phyloP scores from a whole-genome alignment of 148 eudicot species.

The Rhododendron henanense region DNA sequence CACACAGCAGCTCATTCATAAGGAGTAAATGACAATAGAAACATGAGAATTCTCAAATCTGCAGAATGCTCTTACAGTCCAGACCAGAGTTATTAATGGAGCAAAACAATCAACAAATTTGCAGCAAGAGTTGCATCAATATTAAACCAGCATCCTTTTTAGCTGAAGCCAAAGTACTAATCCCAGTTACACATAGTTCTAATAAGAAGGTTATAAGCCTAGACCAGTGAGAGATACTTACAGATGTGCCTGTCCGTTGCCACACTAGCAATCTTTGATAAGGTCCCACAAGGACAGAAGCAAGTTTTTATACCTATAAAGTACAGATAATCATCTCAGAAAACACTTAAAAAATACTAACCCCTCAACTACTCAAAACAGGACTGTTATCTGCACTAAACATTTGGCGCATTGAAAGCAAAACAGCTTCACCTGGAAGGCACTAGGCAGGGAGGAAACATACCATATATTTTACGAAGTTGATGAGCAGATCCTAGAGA shows the following conservation, averaged over 20 bases:
- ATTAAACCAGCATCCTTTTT: neutral
- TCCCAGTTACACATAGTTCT: neutral
- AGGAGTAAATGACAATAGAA: neutral
- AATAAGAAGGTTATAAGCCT: neutral
- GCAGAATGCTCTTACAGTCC: neutral
- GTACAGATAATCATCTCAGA: slow-evolving; percentile 13
- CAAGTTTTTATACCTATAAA: slow-evolving; percentile 79
- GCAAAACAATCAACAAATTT: neutral
- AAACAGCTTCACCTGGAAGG: neutral
- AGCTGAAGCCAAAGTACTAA: neutral
- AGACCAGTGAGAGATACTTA: slow-evolving; percentile 41
- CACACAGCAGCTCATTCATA: neutral
- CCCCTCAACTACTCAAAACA: slow-evolving; percentile 1
- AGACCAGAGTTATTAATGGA: neutral
- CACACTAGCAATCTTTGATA: slow-evolving; percentile 76
- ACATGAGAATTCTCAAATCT: neutral
- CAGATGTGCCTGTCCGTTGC: slow-evolving; percentile 66
- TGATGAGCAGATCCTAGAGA: neutral
- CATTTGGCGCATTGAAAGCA: neutral
- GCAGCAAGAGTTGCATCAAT: neutral
- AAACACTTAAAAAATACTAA: neutral
- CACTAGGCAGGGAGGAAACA: neutral
- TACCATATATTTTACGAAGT: neutral
- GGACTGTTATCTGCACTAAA: neutral
- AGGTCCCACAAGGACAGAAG: slow-evolving; percentile 81